These are phyloP conservation scores for Bocquillonia castaneifolia DNA, from an alignment of 441 rosid species.

Conservation along the genomic window DNA sequence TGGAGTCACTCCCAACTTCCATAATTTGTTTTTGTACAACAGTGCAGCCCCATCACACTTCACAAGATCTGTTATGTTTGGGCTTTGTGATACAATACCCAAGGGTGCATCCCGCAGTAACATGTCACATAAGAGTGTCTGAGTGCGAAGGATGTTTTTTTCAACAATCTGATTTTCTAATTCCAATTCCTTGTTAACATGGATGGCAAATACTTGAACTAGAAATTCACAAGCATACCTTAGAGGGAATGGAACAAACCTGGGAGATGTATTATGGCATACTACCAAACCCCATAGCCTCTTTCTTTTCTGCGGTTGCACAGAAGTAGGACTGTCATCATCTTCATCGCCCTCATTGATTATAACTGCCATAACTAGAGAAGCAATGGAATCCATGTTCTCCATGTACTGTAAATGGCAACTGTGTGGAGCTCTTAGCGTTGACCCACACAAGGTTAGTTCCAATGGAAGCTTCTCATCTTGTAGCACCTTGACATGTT, in stretches of 20 bases:
- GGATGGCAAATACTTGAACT: constrained; percentile 91
- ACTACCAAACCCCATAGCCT: constrained; percentile 94
- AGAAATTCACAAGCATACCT: constrained; percentile 96
- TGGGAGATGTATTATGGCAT: constrained; percentile 76
- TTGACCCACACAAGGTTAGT: constrained; percentile 85
- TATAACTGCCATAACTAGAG: constrained; percentile 89
- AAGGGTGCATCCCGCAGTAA: constrained; percentile 89
- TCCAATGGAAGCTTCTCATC: constrained; percentile 79
- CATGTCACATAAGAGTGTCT: constrained; percentile 93
- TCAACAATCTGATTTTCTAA: constrained; percentile 79
- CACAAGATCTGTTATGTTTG: constrained; percentile 86
- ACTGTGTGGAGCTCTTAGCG: constrained; percentile 85
- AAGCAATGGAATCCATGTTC: constrained; percentile 88
- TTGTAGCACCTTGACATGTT: constrained; percentile 79
- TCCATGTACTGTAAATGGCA: constrained; percentile 94
- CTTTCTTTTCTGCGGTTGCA: constrained; percentile 66
- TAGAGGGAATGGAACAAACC: constrained; percentile 95
- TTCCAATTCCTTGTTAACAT: constrained; percentile 85
- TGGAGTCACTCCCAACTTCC: constrained; percentile 74
- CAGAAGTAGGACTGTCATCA: constrained; percentile 36
- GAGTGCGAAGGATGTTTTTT: constrained; percentile 86
- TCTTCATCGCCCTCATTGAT: constrained; percentile 79
- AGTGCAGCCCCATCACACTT: constrained; percentile 94
- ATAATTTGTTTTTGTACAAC: constrained; percentile 59
- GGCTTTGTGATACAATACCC: constrained; percentile 77